phyloP scores from a whole-genome alignment of 2,329 filamentous ascomycete genomes.

The Fusarium sp. region DNA sequence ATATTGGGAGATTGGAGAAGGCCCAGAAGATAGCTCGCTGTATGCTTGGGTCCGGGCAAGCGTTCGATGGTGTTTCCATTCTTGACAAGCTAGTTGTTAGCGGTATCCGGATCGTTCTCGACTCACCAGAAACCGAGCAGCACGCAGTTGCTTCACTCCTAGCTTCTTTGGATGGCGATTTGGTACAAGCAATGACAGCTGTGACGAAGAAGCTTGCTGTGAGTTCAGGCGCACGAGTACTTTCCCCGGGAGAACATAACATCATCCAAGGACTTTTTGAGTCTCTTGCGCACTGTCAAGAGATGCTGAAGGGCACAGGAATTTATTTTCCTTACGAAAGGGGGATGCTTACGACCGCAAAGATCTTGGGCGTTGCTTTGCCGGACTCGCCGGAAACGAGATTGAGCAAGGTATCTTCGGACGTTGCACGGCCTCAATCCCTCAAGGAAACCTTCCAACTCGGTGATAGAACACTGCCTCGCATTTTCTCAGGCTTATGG shows the following conservation, averaged over 20 bases:
- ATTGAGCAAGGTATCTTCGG: accelerated
- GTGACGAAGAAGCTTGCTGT: not conserved
- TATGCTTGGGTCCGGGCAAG: not conserved
- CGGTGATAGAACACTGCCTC: not conserved
- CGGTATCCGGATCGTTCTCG: not conserved
- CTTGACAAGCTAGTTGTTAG: not conserved
- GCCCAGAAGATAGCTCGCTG: not conserved
- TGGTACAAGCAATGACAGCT: not conserved
- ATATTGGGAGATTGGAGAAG: not conserved
- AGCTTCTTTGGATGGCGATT: not conserved
- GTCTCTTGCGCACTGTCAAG: not conserved
- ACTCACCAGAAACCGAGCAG: not conserved
- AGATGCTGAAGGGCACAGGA: not conserved
- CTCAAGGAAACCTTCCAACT: not conserved
- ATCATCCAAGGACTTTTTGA: not conserved
- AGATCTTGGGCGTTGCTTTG: not conserved
- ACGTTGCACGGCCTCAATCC: accelerated
- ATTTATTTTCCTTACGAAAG: not conserved
- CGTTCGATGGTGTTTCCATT: not conserved
- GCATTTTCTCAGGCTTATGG: not conserved
- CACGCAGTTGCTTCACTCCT: not conserved
- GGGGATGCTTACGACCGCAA: not conserved
- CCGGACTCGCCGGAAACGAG: not conserved
- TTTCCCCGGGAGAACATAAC: accelerated
- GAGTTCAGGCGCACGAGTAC: not conserved